Evolutionary conservation across 805 yeast genomes (phyloP).

Genomic region (Starmerella powellii): DNA sequence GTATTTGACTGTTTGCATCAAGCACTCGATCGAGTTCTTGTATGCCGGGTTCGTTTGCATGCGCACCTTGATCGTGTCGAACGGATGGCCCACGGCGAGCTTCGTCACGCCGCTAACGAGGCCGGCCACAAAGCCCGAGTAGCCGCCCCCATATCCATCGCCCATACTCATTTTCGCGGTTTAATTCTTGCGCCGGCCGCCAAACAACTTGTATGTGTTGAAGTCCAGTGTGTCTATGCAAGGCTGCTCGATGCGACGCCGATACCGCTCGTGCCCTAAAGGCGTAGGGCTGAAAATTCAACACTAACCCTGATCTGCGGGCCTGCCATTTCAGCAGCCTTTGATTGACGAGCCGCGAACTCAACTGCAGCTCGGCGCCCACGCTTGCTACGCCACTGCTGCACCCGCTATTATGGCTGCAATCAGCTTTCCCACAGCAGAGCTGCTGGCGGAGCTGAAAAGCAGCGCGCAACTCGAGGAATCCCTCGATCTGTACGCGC

Average conservation of each 20-base stretch:
- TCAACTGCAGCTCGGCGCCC: too few relatives aligned
- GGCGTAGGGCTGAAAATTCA: background rate
- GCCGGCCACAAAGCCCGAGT: constrained; percentile 71
- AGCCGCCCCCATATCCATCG: constrained; percentile 22
- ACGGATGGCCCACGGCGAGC: constrained; percentile 82
- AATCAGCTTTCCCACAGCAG: too few relatives aligned
- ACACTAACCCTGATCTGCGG: background rate
- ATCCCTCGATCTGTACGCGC: constrained; percentile 6
- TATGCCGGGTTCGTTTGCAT: constrained; percentile 66
- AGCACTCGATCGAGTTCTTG: constrained; percentile 74
- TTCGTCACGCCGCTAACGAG: constrained; percentile 77
- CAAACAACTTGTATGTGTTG: background rate
- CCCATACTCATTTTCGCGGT: constrained; percentile 15
- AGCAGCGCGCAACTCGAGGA: background rate
- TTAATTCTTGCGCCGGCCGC: background rate
- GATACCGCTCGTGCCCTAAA: background rate
- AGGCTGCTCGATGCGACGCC: too few relatives aligned
- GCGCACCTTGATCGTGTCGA: constrained; percentile 80
- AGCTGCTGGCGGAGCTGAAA: background rate
- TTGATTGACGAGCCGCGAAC: too few relatives aligned
- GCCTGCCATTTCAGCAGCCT: too few relatives aligned
- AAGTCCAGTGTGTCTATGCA: background rate
- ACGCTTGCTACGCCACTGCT: too few relatives aligned
- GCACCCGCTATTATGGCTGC: too few relatives aligned
- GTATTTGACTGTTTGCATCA: constrained; percentile 51